Base-by-base conservation (phyloP, 768 basidiomycete genomes). In the Termitomyces sp. region DNA sequence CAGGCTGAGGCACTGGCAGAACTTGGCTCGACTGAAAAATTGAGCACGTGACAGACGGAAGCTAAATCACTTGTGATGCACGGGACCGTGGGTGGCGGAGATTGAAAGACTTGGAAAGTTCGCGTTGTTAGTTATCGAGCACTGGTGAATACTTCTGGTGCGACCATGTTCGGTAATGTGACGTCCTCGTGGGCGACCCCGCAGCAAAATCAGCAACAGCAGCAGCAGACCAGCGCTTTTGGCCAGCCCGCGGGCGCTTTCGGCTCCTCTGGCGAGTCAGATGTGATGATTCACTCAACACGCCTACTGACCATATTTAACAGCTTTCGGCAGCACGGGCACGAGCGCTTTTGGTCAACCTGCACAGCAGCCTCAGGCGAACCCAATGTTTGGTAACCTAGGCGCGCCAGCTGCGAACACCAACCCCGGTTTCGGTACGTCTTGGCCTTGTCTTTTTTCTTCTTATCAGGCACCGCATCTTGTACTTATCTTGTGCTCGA, bases 361-460 rank as follows among this genome's bases (percentile, higher is more conserved):
- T 20, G 33, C 62, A 66, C 87, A 84, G 64, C 88, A 84, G 69
- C 82, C 81, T 2, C 81, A 80, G 64, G 82, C 85, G 5, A 92
- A 92, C 68, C 89, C 91, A 45, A 92, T 92, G 89, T 93, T 92
- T 71, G 91, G 91, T 53, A 84, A 81, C 63, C 70, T 87, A 50
- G 78, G 75, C 28, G 71, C 75, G 57, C 65, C 77, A 16, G 66
- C 74, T 49, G 67, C 65, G 62, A 74, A 74, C 58, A 69, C 77
- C 9, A 68, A 67, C 15, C 66, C 72, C 6, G 81, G 76, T 63
- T 84, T 83, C 68, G 80, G 83, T 84, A 63, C 64, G 78, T 71
- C 66, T 68, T 65, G 32, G n/a, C 4, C 32, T 12, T 55, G 18
- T 42, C 28, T 32, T 46, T 6, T 67, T 71, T 60, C 60, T 55